phyloP scores from a whole-genome alignment of 371 early-diverging fungal genomes.

The Haplosporangium sp. region DNA sequence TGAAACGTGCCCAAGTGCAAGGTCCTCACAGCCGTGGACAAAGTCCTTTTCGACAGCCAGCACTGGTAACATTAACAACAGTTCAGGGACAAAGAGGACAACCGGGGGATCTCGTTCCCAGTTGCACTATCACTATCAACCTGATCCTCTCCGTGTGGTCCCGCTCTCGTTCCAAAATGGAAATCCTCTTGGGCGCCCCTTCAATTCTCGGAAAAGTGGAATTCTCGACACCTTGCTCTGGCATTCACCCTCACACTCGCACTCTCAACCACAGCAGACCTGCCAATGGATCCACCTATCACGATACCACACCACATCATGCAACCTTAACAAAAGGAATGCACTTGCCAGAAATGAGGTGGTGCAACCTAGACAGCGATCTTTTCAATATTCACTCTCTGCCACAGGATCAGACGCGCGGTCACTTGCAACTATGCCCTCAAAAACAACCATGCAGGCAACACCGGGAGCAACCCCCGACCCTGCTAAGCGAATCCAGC shows the following conservation, averaged over 20 bases:
- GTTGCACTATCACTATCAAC: neutral
- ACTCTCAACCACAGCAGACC: neutral
- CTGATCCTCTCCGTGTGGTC: neutral
- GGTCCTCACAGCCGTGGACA: neutral
- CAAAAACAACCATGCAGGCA: constrained; percentile 25
- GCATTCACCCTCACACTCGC: neutral
- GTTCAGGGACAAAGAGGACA: neutral
- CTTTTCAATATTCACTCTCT: constrained; percentile 14
- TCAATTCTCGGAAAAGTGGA: constrained; percentile 11
- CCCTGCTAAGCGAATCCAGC: constrained; percentile 28
- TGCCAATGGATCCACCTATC: constrained; percentile 2
- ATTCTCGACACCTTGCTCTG: neutral
- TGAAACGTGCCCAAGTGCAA: constrained; percentile 7
- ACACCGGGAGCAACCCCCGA: constrained; percentile 12
- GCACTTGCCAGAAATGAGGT: constrained; percentile 8
- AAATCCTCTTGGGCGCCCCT: constrained; percentile 20
- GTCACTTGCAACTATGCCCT: constrained; percentile 37
- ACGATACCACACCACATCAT: constrained; percentile 15
- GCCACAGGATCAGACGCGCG: constrained; percentile 17
- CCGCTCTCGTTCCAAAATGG: constrained; percentile 23
- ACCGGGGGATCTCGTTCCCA: neutral
- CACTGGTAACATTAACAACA: neutral
- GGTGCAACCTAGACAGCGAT: constrained; percentile 37
- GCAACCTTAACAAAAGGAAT: neutral
- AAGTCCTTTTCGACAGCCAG: neutral